A percentile compares a stretch with the other conserved stretches of the same genome.
Evolutionary conservation across 768 basidiomycete species (phyloP).

Genomic region (Roridomyces roridus): DNA sequence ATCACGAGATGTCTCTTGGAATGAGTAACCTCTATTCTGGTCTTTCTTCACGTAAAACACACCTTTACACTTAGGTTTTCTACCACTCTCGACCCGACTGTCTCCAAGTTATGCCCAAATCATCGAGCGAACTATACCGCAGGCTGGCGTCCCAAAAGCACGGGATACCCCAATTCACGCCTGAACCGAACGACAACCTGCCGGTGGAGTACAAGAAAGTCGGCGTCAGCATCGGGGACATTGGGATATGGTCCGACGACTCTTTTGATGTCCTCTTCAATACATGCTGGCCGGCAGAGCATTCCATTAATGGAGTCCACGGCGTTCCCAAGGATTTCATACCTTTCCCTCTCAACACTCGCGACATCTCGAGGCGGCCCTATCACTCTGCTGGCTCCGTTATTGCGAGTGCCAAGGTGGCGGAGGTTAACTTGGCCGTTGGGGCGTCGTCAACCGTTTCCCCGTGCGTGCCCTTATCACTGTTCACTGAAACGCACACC

Average conservation of each 20-base stretch:
- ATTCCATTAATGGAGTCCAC: slow-evolving; percentile 6
- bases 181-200: slow-evolving; percentile 15
- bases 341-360: background rate
- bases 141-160: slow-evolving; percentile 2
- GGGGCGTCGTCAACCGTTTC: no score
- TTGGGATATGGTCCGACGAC: slow-evolving; percentile 6
- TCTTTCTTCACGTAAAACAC: no score
- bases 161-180: slow-evolving; percentile 11
- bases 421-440: no score
- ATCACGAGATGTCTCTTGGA: no score
- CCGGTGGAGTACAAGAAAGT: no score
- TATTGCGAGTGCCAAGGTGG: no score
- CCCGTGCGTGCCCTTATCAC: slow-evolving; percentile 4
- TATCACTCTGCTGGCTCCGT: no score
- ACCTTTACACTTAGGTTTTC: background rate
- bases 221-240: no score
- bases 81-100: background rate
- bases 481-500: background rate
- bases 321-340: slow-evolving; percentile 5
- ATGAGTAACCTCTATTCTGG: no score
- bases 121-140: slow-evolving; percentile 9
- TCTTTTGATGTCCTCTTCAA: slow-evolving; percentile 19
- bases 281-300: background rate
- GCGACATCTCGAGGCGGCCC: no score
- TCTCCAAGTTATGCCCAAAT: background rate